Evolutionary conservation across 2,329 filamentous ascomycete genomes (phyloP), one percentile per base, ranked within the genome.

Genomic region (Cercospora beticola): DNA sequence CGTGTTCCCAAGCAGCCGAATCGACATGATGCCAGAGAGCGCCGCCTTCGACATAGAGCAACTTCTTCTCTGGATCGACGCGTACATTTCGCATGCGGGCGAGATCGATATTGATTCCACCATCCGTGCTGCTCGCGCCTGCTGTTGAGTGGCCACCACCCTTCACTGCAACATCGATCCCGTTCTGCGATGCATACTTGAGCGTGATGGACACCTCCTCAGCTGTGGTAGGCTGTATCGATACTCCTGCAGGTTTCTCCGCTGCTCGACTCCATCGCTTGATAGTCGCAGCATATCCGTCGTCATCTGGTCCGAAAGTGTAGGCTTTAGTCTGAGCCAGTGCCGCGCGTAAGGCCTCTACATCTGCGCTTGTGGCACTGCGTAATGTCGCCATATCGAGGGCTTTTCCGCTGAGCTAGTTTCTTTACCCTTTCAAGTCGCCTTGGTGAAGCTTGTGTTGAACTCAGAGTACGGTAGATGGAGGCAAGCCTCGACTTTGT

Each of bases 61-160:
- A 36, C n/a, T 82, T 79, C 9, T 78, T 79, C 1, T 78, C 76
- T 0, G 76, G 26, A 64, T 88, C 82, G 18, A 89, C 84, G 0
- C 75, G 77, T 4, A 88, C 84, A 2, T 77, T 74, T 2, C 82
- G 79, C 82, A 89, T 84, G 30, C 81, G 78, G 1, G 79, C 79
- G 6, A 89, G 80, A 73, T 88, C 85, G 63, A 89, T 83, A 9
- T 89, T 82, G 26, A 89, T 79, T 5, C 86, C 87, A 7, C 83
- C 83, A 49, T 82, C 74, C 1, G 83, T 83, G 0, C 84, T 85
- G 2, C 83, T 83, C 1, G 83, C 79, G 5, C 85, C 85, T 1
- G 82, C 81, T 0, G 86, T 86, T 1, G 84, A 85, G 76, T 89
- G 87, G 0, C 86, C 86, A 18, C 87, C 87, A 14, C 86, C 84